Evolutionary conservation across 495 filamentous ascomycete species (phyloP).

Genomic region (Penicillium silybi): DNA sequence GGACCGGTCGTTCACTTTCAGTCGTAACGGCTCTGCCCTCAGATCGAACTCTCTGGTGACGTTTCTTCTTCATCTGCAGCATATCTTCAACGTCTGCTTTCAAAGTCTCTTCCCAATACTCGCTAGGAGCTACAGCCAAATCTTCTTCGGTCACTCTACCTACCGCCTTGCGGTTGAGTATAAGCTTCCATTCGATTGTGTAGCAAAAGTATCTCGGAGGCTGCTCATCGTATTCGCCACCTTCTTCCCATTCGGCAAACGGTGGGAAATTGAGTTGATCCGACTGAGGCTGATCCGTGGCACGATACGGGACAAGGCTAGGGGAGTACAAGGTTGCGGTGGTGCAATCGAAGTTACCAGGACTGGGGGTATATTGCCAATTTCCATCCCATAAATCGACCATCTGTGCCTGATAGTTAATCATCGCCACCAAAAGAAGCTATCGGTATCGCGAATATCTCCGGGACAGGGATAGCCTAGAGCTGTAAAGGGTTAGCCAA

Average conservation of each 20-base stretch:
- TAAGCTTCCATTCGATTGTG: conserved; percentile 9
- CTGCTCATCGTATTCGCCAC: conserved; percentile 1
- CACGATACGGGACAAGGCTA: conserved; percentile 1
- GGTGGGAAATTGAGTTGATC: conserved; percentile 3
- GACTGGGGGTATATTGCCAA: conserved; percentile 5
- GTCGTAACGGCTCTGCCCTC: conserved; percentile 7
- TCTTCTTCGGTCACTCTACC: conserved; percentile 8
- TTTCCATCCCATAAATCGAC: conserved; percentile 7
- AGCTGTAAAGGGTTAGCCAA: conserved; percentile 16
- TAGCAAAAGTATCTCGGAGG: conserved; percentile 4
- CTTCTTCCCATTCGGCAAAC: conserved; percentile 4
- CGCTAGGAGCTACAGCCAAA: conserved; percentile 7
- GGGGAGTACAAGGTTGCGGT: not conserved
- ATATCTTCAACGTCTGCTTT: conserved; percentile 7
- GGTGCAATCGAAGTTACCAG: conserved; percentile 7
- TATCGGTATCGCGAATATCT: conserved; percentile 14
- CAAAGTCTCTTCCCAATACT: conserved; percentile 1
- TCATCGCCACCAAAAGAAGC: conserved; percentile 11
- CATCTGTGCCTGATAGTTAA: conserved; percentile 9
- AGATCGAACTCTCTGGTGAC: conserved; percentile 1
- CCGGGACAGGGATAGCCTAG: conserved; percentile 3
- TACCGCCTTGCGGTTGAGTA: conserved; percentile 12
- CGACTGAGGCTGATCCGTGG: not conserved
- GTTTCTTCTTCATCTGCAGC: conserved; percentile 11
- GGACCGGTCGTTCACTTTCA: conserved; percentile 6